Conservation (phyloP, 192 early-diverging fungal genomes). For the Mortierella hygrophila region DNA sequence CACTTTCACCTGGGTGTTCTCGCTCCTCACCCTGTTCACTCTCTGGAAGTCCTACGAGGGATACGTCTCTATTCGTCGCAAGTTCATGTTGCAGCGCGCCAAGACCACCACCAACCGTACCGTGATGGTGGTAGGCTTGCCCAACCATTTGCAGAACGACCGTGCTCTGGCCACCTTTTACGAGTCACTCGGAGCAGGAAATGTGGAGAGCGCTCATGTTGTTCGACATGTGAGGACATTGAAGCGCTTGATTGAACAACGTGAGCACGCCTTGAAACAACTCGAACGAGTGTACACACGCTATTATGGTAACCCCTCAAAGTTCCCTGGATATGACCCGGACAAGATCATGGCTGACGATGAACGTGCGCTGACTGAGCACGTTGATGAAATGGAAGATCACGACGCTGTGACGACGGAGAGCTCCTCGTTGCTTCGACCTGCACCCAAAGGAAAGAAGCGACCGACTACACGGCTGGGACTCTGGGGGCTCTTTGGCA, state of each 20-base stretch:
- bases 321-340: slow-evolving; percentile 72
- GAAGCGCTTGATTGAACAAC: slow-evolving; percentile 65
- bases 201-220: slow-evolving; percentile 75
- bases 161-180: slow-evolving; percentile 74
- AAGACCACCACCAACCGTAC: slow-evolving; percentile 67
- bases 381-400: not conserved
- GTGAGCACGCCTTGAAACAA: slow-evolving; percentile 64
- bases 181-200: slow-evolving; percentile 68
- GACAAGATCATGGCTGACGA: slow-evolving; percentile 49
- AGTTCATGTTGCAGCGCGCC: slow-evolving; percentile 56
- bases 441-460: slow-evolving; percentile 6
- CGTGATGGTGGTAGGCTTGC: slow-evolving; percentile 78
- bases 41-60: slow-evolving; percentile 65
- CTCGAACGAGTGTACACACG: slow-evolving; percentile 69
- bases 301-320: slow-evolving; percentile 80
- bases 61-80: slow-evolving; percentile 61
- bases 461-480: slow-evolving; percentile 60
- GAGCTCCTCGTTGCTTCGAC: slow-evolving; percentile 5
- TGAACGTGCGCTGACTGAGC: not conserved
- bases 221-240: slow-evolving; percentile 68
- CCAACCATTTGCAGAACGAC: slow-evolving; percentile 67
- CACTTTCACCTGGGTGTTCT: slow-evolving; percentile 68
- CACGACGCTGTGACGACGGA: not conserved
- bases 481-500: slow-evolving; percentile 63
- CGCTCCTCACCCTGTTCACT: slow-evolving; percentile 62